Evolutionary conservation across 495 filamentous ascomycete genomes (phyloP).

Genomic region (Podospora anserina): DNA sequence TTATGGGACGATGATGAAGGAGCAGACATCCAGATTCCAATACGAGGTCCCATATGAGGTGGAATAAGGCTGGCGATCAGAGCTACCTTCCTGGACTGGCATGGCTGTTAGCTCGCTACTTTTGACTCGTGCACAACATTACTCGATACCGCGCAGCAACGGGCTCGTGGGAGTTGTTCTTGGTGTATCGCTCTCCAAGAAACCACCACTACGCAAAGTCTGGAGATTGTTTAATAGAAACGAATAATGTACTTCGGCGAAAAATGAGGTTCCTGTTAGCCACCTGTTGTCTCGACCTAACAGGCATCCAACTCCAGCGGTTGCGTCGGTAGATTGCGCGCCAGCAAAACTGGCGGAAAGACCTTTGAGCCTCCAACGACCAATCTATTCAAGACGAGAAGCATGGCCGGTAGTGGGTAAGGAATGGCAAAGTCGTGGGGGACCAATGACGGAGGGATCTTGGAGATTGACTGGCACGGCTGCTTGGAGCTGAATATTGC

Average conservation of each 20-base stretch:
- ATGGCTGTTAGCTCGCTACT: neutral
- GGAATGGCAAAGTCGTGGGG: neutral
- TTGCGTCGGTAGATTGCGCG: neutral
- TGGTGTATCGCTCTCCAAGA: no score
- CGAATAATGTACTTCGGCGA: neutral
- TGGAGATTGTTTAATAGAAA: neutral
- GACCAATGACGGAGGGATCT: neutral
- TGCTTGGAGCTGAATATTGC: neutral
- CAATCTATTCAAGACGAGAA: neutral
- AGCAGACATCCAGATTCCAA: slow-evolving; percentile 3
- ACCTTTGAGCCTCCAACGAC: neutral
- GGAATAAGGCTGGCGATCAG: neutral
- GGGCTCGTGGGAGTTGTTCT: no score
- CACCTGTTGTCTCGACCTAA: neutral
- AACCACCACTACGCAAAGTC: no score
- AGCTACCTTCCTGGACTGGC: neutral
- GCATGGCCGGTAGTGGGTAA: neutral
- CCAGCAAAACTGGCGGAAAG: neutral
- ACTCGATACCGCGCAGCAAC: neutral
- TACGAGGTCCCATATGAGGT: neutral
- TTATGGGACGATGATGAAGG: neutral
- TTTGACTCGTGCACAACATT: neutral
- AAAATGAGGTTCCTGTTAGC: neutral
- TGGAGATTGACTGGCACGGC: neutral
- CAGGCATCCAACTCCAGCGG: neutral